phyloP scores from a whole-genome alignment of 306 rosid genomes.

The Aeschynomene evenia region DNA sequence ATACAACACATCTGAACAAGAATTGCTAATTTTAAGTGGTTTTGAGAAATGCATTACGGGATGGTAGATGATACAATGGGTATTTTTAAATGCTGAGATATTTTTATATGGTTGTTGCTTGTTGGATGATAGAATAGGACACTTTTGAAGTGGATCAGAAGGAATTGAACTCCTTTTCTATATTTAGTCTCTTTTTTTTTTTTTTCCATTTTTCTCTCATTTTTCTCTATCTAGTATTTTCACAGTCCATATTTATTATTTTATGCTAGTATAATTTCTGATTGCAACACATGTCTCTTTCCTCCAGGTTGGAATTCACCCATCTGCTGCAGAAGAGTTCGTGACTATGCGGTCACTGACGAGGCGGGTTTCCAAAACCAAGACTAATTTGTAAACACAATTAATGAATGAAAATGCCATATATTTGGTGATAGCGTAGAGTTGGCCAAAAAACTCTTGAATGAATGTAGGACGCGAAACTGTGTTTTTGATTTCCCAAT shows the following conservation, averaged over 20 bases:
- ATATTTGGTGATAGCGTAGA: neutral
- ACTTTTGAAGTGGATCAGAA: too few species aligned
- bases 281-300: neutral
- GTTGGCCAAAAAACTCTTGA: neutral
- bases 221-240: too few species aligned
- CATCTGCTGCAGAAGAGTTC: slow-evolving; percentile 91
- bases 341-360: slow-evolving; percentile 86
- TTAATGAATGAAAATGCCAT: neutral
- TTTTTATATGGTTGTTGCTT: too few species aligned
- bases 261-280: neutral
- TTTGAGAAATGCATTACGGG: too few species aligned
- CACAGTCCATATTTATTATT: neutral
- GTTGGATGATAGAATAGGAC: too few species aligned
- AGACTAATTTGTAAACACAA: slow-evolving; percentile 23
- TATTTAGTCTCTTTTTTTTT: too few species aligned
- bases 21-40: too few species aligned
- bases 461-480: neutral
- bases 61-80: neutral
- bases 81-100: neutral
- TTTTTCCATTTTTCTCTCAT: too few species aligned
- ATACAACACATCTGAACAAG: too few species aligned
- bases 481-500: neutral
- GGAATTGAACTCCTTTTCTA: too few species aligned
- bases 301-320: slow-evolving; percentile 88
- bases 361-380: slow-evolving; percentile 46